Evolutionary conservation across 2,329 filamentous ascomycete species (phyloP), one percentile per base, ranked within the genome.

Genomic region (Aspergillus transmontanensis): DNA sequence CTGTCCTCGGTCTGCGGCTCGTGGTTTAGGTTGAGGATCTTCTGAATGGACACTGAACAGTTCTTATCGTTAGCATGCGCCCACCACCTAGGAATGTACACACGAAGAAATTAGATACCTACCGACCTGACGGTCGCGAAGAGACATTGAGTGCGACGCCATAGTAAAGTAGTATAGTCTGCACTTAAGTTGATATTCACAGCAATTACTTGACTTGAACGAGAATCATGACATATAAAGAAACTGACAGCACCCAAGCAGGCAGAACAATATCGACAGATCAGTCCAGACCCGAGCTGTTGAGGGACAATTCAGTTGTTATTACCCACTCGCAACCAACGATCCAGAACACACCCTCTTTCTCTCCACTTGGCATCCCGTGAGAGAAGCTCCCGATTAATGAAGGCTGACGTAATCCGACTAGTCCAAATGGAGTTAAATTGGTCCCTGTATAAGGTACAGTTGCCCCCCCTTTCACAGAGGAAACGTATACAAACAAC

Each of bases 21-120:
- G 73, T 95, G 90, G 80, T 99, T 99, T 69, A 99, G 84, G 78
- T 97, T 98, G 69, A 99, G 87, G 73, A 99, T 93, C 80, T 93
- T 94, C 83, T 96, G 93, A 73, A 99, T 93, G 21, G 94, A 94
- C 57, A 90, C 94, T 96, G 68, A 45, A 68, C 21, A 62, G 46
- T 41, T 58, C n/a, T 32, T 34, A 59, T 7, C 12, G 28, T 45
- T n/a, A 54, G 14, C 16, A 14, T 21, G 53, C 23, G 28, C 19
- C 7, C 21, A 12, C 19, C 21, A n/a, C 19, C 1, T 4, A 32
- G 19, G n/a, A 36, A 16, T 16, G 16, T 43, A 21, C 45, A 62
- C 23, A 60, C 21, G 34, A 50, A 30, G 57, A 59, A 54, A 36
- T 34, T 57, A 34, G 64, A 54, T 72, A 75, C 86, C 74, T 82